A percentile compares a stretch with the other conserved stretches of the same genome.
Evolutionary conservation across 169 alveolate genomes (phyloP).

Genomic region (Babesia ovata): DNA sequence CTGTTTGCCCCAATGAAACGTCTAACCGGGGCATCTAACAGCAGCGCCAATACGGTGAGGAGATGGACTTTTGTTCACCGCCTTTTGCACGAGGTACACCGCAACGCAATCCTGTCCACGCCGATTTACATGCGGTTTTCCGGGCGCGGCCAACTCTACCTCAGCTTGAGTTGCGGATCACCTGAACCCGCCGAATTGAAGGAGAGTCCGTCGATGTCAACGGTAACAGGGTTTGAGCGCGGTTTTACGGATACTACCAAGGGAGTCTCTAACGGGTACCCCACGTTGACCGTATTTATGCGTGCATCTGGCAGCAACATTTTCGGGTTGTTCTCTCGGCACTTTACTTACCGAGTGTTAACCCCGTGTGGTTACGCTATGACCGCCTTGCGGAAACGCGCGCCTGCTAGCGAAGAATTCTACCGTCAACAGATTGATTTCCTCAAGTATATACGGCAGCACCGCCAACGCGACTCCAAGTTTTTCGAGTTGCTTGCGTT

Average conservation of each 20-base stretch:
- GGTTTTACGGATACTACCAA: neutral
- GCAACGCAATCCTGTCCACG: conserved; percentile 46
- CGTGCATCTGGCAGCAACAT: conserved; percentile 40
- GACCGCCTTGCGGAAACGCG: neutral
- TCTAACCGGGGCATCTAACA: neutral
- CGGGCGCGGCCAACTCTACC: conserved; percentile 49
- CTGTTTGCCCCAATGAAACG: neutral
- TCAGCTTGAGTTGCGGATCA: conserved; percentile 3
- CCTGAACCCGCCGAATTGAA: neutral
- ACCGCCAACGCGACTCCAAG: conserved; percentile 30
- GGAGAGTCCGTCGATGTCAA: neutral
- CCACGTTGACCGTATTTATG: conserved; percentile 37
- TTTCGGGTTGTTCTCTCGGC: conserved; percentile 20
- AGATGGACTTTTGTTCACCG: conserved; percentile 37
- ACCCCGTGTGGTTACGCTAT: conserved; percentile 46
- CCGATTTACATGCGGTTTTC: conserved; percentile 50
- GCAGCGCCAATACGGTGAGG: neutral
- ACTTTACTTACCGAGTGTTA: conserved; percentile 30
- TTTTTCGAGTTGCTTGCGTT: conserved; percentile 39
- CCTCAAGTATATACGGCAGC: conserved; percentile 41
- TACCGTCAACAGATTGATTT: conserved; percentile 43
- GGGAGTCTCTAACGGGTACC: neutral
- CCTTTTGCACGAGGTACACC: conserved; percentile 33
- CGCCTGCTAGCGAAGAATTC: conserved; percentile 6
- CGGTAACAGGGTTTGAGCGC: neutral